These are phyloP conservation scores for Melocanna baccifera DNA, from an alignment of 176 grass and related monocot species.

Conservation along the genomic window DNA sequence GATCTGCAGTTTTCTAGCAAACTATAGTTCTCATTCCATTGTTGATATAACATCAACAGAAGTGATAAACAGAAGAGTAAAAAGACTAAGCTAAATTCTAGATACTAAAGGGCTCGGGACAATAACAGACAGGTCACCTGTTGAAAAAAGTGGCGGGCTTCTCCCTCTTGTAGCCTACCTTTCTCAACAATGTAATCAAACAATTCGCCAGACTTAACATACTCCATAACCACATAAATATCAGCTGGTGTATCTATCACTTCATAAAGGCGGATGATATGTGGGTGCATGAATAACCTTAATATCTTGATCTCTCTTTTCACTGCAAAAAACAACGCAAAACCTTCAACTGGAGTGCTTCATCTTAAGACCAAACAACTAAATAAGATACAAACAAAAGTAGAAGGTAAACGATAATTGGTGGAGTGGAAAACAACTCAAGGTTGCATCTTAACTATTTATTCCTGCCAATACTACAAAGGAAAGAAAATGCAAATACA, in stretches of 20 bases:
- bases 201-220: constrained; percentile 66
- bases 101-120: not conserved
- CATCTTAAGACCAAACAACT: not conserved
- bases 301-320: constrained; percentile 77
- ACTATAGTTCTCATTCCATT: not conserved
- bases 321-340: constrained; percentile 35
- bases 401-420: not conserved
- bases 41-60: not conserved
- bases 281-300: constrained; percentile 70
- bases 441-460: not conserved
- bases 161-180: constrained; percentile 62
- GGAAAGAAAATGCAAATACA: not conserved
- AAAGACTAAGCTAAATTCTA: not conserved
- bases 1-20: not conserved
- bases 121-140: constrained; percentile 31
- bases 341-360: constrained; percentile 9
- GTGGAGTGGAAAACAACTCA: not conserved
- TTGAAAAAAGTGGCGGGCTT: constrained; percentile 65
- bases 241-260: constrained; percentile 61
- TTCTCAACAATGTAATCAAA: constrained; percentile 86
- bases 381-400: not conserved
- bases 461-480: not conserved
- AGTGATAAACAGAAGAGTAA: not conserved
- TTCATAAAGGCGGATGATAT: constrained; percentile 81
- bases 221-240: constrained; percentile 71